Percentiles rank a stretch among this genome's conserved stretches.
Evolutionary conservation across 768 basidiomycete genomes (phyloP).

Genomic region (Saitozyma sp.): DNA sequence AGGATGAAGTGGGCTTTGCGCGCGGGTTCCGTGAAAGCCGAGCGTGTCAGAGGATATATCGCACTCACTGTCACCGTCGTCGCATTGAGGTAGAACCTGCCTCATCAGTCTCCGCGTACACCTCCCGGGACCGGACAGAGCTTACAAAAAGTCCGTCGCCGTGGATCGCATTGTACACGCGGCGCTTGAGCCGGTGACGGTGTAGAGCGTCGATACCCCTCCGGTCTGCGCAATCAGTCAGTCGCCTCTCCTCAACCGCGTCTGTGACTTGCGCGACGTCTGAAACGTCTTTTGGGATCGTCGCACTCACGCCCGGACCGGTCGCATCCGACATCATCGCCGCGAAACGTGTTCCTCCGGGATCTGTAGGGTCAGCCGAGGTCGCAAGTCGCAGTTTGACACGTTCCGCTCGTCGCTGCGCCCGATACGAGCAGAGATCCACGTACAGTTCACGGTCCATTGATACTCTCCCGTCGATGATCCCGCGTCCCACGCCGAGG

Average conservation of each 20-base stretch:
- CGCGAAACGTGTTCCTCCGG: slow-evolving; percentile 25
- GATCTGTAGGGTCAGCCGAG: slow-evolving; percentile 24
- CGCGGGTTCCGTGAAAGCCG: too few species aligned
- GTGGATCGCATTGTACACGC: slow-evolving; percentile 24
- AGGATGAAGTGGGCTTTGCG: too few species aligned
- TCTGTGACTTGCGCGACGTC: background rate
- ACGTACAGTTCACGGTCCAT: slow-evolving; percentile 43
- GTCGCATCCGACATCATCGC: slow-evolving; percentile 43
- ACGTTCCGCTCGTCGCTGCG: too few species aligned
- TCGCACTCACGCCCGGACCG: slow-evolving; percentile 34
- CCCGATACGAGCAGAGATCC: background rate
- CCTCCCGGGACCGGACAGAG: background rate
- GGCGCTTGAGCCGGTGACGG: slow-evolving; percentile 18
- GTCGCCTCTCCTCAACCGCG: background rate
- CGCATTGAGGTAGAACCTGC: slow-evolving; percentile 43
- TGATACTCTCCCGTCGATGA: slow-evolving; percentile 23
- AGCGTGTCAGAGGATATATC: too few species aligned
- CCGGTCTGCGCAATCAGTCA: slow-evolving; percentile 24
- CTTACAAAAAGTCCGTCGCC: slow-evolving; percentile 36
- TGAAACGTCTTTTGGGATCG: background rate
- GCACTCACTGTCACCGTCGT: slow-evolving; percentile 33
- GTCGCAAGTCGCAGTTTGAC: background rate
- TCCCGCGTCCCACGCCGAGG: slow-evolving; percentile 18
- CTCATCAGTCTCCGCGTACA: slow-evolving; percentile 1
- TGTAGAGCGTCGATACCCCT: slow-evolving; percentile 35